Evolutionary conservation across 2,329 filamentous ascomycete genomes (phyloP), one percentile per base, ranked within the genome.

Genomic region (Colletotrichum chrysophilum): DNA sequence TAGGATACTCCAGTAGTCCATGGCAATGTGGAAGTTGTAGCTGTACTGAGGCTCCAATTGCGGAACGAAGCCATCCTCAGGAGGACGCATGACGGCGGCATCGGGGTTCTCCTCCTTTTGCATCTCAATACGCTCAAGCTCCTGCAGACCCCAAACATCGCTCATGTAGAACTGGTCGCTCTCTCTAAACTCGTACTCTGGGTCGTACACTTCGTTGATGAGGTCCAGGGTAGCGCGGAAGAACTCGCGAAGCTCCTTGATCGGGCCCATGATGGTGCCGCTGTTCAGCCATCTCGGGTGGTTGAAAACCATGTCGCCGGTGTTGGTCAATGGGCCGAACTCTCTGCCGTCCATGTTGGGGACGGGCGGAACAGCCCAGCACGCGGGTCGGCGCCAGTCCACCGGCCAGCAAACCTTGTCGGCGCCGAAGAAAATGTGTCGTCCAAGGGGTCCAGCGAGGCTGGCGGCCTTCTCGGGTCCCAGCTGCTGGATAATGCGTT

Each of bases 401-500:
- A 80, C 78, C 3, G 86, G 86, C 81, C 83, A 87, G 78, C 86
- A 87, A 38, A 86, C 78, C 80, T 88, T 88, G 80, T 88, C 87
- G 8, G 86, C 81, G 6, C 87, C 86, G 78, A 86, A 87, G 71
- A 87, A 84, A 66, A 88, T 81, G 8, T 85, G 85, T 61, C 85
- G 84, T 38, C 82, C 81, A 14, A 86, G 70, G 18, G 83, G 82
- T 7, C 78, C 80, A 18, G 76, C 75, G 30, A 81, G 79, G n/a
- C 80, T 76, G 48, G 84, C 81, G 67, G 81, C 74, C 21, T 82
- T 78, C 26, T 79, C 80, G 66, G 84, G 79, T 4, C 89, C 89
- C 77, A 91, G 91, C 52, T 86, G 87, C 66, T 86, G 82, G 43
- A 84, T 83, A 56, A 93, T 82, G 30, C 88, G 86, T 36, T 83